phyloP scores from a whole-genome alignment of 768 basidiomycete species.

The Ramaria sp. region DNA sequence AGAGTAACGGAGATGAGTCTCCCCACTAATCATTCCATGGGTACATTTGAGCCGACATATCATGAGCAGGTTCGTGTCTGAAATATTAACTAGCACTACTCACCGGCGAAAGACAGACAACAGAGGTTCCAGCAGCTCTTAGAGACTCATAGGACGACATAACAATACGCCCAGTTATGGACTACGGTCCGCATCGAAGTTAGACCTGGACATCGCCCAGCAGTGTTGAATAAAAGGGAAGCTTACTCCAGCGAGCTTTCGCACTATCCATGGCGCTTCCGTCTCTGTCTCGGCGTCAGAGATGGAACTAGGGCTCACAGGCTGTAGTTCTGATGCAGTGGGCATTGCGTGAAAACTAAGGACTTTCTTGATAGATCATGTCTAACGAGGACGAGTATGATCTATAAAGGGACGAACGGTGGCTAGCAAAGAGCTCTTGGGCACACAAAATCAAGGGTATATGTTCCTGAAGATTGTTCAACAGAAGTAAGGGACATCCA shows the following conservation, averaged over 20 bases:
- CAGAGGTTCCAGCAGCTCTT: constrained; percentile 45
- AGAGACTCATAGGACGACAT: constrained; percentile 56
- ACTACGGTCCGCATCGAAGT: constrained; percentile 22
- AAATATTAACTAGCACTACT: constrained; percentile 13
- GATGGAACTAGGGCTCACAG: constrained; percentile 11
- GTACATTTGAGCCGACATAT: not conserved
- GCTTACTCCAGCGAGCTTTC: constrained; percentile 54
- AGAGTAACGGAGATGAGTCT: constrained; percentile 49
- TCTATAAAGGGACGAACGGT: no score
- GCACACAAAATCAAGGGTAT: no score
- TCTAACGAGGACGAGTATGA: no score
- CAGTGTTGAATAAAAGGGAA: no score
- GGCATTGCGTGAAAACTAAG: not conserved
- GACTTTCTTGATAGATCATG: no score
- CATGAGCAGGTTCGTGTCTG: not conserved
- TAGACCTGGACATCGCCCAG: not conserved
- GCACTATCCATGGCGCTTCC: constrained; percentile 48
- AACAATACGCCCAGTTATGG: constrained; percentile 51
- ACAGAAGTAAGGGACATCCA: no score
- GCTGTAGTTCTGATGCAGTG: constrained; percentile 6
- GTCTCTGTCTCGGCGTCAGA: constrained; percentile 37
- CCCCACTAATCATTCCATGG: constrained; percentile 35
- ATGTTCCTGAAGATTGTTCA: no score
- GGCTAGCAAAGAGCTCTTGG: no score
- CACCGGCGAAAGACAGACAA: constrained; percentile 54